Base-by-base conservation (phyloP, 225 moss, liverwort and hornwort species). In the Marchantia paleacea region DNA sequence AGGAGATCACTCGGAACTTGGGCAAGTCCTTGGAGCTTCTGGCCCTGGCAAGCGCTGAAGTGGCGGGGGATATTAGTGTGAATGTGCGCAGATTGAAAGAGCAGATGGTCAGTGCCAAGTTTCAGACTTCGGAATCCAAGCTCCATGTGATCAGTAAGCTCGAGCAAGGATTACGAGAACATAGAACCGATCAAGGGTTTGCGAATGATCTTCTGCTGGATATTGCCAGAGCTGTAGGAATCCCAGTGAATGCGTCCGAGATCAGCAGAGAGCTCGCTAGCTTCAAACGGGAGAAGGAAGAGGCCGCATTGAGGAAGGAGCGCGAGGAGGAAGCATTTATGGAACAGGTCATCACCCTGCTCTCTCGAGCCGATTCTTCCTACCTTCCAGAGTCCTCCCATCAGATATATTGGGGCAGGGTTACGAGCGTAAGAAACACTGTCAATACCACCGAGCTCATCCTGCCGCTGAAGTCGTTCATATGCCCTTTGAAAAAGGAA, bases 331-430 rank as follows among this genome's bases (percentile, higher is more conserved):
- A 85, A 75, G 72, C 66, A 3, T 85, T 82, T 68, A 85, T 85
- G 85, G 85, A 85, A 58, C 89, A 89, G 77, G 86, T 89, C 8
- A 86, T 86, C 79, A 77, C 81, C 29, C 80, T 89, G 25, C 85
- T 85, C 29, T 79, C 78, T 47, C 78, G 79, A 18, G 78, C 78
- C 14, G 85, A 85, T 52, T 57, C 39, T 16, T 82, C 80, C 30
- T 84, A 77, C 78, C 68, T 73, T 66, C 79, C 79, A 26, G 55
- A 79, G 10, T 58, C 48, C 47, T 67, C 82, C 26, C 67, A 50
- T 20, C 63, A 66, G 28, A 78, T 68, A 12, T 86, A 82, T 48
- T 65, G 52, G 52, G 65, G 72, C 3, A 48, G 81, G 60, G 67
- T 52, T 18, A 15, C 30, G 26, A 81, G 72, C 73, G 31, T 85